A percentile compares a stretch with the other conserved stretches of the same genome.
Evolutionary conservation across 345 rosid genomes (phyloP).

Genomic region (Citrus trifoliata): DNA sequence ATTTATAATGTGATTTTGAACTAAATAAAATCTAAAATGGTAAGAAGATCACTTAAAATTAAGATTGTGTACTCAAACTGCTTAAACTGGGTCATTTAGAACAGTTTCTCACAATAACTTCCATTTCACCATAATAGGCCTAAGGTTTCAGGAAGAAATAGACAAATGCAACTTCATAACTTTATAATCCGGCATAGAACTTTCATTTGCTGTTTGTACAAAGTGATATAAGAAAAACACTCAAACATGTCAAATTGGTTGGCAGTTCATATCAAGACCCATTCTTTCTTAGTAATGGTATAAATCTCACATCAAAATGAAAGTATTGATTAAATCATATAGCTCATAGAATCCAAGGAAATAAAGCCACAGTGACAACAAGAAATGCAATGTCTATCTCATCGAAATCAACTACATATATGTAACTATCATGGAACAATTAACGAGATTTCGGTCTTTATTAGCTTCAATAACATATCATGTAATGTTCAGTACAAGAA

Average conservation of each 20-base stretch:
- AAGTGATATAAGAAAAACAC: neutral
- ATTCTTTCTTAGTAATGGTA: neutral
- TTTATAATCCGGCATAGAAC: neutral
- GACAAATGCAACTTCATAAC: neutral
- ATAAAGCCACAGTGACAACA: neutral
- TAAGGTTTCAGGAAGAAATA: neutral
- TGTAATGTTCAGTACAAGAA: neutral
- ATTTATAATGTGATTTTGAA: neutral
- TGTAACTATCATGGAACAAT: neutral
- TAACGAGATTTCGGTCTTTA: neutral
- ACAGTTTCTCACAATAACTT: neutral
- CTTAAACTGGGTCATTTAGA: neutral
- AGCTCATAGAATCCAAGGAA: neutral
- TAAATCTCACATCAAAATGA: neutral
- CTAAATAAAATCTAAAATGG: neutral
- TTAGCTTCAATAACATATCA: neutral
- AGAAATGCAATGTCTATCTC: neutral
- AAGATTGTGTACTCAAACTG: neutral
- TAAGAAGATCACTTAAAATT: neutral
- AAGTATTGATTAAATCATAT: neutral
- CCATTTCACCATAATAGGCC: neutral
- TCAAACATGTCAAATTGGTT: neutral
- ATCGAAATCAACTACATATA: neutral
- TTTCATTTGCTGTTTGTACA: neutral
- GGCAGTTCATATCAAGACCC: neutral